Evolutionary conservation across 2,329 filamentous ascomycete genomes (phyloP).

Genomic region (Neonectria sp.): DNA sequence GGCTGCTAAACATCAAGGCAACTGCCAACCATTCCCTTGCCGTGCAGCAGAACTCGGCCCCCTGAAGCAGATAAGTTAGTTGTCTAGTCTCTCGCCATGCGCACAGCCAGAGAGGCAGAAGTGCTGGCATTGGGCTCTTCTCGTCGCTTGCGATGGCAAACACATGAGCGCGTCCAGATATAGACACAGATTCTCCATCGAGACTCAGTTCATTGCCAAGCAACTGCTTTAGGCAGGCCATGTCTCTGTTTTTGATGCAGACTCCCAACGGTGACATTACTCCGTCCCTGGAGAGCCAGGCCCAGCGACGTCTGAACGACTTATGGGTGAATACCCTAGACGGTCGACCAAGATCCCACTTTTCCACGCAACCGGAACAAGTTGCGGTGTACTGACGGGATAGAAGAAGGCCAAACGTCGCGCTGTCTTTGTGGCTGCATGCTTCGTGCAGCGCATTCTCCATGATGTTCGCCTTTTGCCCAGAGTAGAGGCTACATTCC

Average conservation of each 20-base stretch:
- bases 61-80: neutral
- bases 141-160: neutral
- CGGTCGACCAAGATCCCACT: neutral
- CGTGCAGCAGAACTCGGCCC: neutral
- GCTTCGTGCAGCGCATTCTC: neutral
- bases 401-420: neutral
- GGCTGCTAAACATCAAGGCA: neutral
- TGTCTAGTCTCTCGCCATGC: neutral
- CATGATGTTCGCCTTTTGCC: neutral
- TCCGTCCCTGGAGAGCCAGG: neutral
- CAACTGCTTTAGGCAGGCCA: neutral
- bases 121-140: neutral
- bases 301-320: neutral
- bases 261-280: neutral
- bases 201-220: neutral
- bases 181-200: neutral
- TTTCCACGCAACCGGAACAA: neutral
- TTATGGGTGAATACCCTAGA: neutral
- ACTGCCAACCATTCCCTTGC: neutral
- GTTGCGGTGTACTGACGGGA: neutral
- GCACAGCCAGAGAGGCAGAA: neutral
- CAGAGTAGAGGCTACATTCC: neutral
- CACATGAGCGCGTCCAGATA: neutral
- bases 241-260: conserved; percentile 1
- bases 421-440: neutral